Base-by-base conservation (phyloP, 1,284 basidiomycete genomes). In the Cryptococcus wingfieldii region DNA sequence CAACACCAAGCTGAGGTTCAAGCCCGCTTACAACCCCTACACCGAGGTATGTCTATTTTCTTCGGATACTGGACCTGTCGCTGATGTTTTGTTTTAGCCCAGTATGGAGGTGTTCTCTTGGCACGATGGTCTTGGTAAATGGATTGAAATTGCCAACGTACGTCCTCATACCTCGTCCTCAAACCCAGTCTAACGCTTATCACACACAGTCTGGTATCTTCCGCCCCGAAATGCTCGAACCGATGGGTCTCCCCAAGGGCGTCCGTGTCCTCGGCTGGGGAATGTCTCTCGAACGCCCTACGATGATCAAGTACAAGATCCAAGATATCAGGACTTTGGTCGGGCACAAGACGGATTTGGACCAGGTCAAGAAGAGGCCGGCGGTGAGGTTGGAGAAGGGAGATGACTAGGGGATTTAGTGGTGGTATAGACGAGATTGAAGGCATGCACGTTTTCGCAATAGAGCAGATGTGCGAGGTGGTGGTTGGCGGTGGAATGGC, bases 51-150 rank as follows among this genome's bases (percentile, higher is more conserved):
- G 81, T 61, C 9, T 13, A 7, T 5, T 7, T 2, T 34, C 31
- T 23, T 23, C 23, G 23, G 23, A 23, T 23, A 3, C 3, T 23
- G 23, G 23, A 23, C 2, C 23, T 9, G 14, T 43, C 50, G 28
- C 1, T 46, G 27, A 37, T 14, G 12, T 4, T 4, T 34, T 23
- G 38, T 28, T 58, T 19, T 64, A 95, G 87, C 95, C 95, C 3
- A 97, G 93, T n/a, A 84, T 98, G 54, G 96, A 99, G 79, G 96
- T 99, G 66, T 99, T 98, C 78, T 93, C 94, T 37, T 98, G 94
- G 84, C 96, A 99, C 74, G 90, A 93, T 47, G 86, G 88, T 67
- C 82, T 98, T 45, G 82, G 88, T 71, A 91, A 92, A 73, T 98
- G 96, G 94, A 95, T 99, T 47, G 95, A 98, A 71, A 82, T 83